A percentile compares a stretch with the other conserved stretches of the same genome.
Evolutionary conservation across 2,329 filamentous ascomycete species (phyloP).

Genomic region (Exophiala oligosperma): DNA sequence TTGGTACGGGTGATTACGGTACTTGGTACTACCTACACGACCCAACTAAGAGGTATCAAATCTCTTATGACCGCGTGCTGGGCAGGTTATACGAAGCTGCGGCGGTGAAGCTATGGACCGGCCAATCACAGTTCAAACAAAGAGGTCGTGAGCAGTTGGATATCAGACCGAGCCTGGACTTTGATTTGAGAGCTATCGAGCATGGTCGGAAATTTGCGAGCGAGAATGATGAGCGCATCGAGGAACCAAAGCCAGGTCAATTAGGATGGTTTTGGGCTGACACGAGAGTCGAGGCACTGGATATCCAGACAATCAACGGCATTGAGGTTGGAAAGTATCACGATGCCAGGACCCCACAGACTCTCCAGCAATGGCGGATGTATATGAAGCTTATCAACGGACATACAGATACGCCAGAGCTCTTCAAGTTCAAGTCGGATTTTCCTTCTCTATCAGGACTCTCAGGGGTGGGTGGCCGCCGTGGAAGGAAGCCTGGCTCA

Average conservation of each 20-base stretch:
- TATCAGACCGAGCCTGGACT: conserved; percentile 38
- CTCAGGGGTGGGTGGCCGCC: not conserved
- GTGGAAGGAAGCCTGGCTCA: conserved; percentile 25
- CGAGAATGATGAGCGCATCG: conserved; percentile 51
- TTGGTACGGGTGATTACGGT: conserved; percentile 48
- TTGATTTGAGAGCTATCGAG: conserved; percentile 49
- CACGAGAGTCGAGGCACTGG: conserved; percentile 55
- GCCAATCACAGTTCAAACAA: conserved; percentile 30
- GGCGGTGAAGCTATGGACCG: conserved; percentile 40
- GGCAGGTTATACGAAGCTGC: conserved; percentile 56
- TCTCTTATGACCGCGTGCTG: conserved; percentile 54
- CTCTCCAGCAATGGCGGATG: conserved; percentile 41
- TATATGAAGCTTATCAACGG: conserved; percentile 48
- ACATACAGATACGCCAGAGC: conserved; percentile 10
- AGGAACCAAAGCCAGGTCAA: conserved; percentile 30
- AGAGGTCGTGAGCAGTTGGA: conserved; percentile 31
- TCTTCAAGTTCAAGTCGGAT: conserved; percentile 7
- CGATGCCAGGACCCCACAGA: conserved; percentile 44
- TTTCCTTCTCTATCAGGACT: not conserved
- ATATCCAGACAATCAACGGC: conserved; percentile 56
- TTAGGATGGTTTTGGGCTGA: conserved; percentile 59
- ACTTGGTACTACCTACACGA: conserved; percentile 54
- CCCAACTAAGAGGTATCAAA: conserved; percentile 40
- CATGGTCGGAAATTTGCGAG: conserved; percentile 50
- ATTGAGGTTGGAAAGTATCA: conserved; percentile 51